Evolutionary conservation across 1,139 yeast genomes (phyloP).

Genomic region (Saccharomyces pastorianus): DNA sequence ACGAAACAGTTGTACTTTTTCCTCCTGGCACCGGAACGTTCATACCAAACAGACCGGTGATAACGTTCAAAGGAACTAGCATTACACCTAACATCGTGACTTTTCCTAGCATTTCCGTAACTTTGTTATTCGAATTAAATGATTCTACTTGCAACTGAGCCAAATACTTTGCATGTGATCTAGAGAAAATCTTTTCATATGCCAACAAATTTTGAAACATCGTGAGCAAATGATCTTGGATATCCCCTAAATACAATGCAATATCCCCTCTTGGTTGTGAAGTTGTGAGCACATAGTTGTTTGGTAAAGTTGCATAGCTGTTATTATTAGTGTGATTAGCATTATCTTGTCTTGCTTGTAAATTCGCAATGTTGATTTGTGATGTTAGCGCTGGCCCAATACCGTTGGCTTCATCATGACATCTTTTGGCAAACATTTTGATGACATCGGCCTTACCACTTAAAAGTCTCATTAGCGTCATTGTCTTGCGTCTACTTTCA

Average conservation of each 20-base stretch:
- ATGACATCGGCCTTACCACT: slow-evolving; percentile 96
- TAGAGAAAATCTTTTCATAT: slow-evolving; percentile 84
- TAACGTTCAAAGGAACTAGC: slow-evolving; percentile 77
- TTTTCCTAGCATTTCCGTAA: slow-evolving; percentile 78
- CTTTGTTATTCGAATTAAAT: slow-evolving; percentile 73
- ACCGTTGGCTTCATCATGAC: slow-evolving; percentile 55
- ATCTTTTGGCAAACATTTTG: slow-evolving; percentile 92
- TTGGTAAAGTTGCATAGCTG: background rate
- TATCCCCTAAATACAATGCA: slow-evolving; percentile 87
- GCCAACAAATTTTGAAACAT: slow-evolving; percentile 87
- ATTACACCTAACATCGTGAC: slow-evolving; percentile 88
- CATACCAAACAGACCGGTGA: slow-evolving; percentile 95
- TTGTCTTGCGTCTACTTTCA: slow-evolving; percentile 82
- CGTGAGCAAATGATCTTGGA: slow-evolving; percentile 93
- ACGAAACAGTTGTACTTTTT: slow-evolving; percentile 36
- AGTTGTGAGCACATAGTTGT: background rate
- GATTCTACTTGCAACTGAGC: slow-evolving; percentile 93
- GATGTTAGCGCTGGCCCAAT: slow-evolving; percentile 34
- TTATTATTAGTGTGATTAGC: background rate
- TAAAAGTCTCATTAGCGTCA: slow-evolving; percentile 83
- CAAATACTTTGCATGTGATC: slow-evolving; percentile 85
- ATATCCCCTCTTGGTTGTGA: slow-evolving; percentile 70
- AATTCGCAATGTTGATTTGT: slow-evolving; percentile 32
- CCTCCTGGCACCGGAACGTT: slow-evolving; percentile 86
- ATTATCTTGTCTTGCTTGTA: slow-evolving; percentile 16